Evolutionary conservation across 129 eudicot species (phyloP), one percentile per base, ranked within the genome.

Genomic region (Tagetes erecta): DNA sequence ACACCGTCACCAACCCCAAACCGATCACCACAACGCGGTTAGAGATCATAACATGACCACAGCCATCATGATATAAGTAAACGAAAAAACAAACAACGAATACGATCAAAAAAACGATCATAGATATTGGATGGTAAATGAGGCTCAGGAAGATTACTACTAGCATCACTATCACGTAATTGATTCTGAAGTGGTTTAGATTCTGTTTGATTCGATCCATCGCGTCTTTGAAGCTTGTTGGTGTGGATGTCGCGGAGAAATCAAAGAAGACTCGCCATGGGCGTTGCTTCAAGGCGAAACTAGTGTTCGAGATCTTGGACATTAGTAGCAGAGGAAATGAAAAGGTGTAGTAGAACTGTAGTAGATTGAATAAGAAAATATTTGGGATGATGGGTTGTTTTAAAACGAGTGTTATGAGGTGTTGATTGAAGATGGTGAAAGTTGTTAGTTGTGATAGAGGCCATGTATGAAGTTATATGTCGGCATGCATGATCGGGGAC

Each of bases 81-180:
- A 88, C 71, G 6, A 51, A 78, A 27, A 91, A 30, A 95, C 97
- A 91, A 9, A 68, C 83, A 0, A 84, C 76, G 56, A 80, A 86
- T 5, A 84, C 68, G 5, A 83, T 38, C 64, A 88, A 60, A 71
- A 82, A 91, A 0, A 86, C 83, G 13, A 91, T 86, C 80, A 91
- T 84, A 2, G 92, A 91, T 6, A 88, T 14, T 5, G 97, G 97
- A 67, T 91, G 90, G 82, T 84, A 91, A 35, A 91, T 49, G 20
- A 91, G 82, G 86, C 88, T 81, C 59, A 84, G 60, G 80, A 91
- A 88, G 75, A 86, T 80, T 27, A 88, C 79, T 9, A 81, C 5
- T 6, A 86, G 82, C 46, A 84, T 64, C 35, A 86, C 64, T 71
- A 86, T 65, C 27, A 88, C 71, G 88, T 91, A 91, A 70, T 91